These are phyloP conservation scores for Neurospora intermedia DNA, from an alignment of 495 filamentous ascomycete species.

Conservation along the genomic window DNA sequence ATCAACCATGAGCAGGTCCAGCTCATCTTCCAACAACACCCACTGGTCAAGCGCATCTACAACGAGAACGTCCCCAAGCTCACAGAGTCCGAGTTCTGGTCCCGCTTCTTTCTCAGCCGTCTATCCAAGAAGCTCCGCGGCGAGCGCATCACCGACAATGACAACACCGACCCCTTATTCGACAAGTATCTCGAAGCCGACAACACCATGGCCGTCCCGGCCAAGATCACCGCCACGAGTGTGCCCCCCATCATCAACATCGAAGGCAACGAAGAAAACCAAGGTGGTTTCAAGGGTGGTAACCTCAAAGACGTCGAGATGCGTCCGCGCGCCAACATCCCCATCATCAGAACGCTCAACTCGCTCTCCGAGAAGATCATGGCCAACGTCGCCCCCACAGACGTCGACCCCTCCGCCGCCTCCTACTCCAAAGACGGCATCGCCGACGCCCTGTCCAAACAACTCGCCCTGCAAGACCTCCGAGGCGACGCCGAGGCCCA, in stretches of 20 bases:
- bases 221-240: constrained; percentile 42
- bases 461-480: constrained; percentile 74
- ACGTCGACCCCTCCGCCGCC: constrained; percentile 37
- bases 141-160: constrained; percentile 65
- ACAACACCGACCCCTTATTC: constrained; percentile 61
- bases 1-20: constrained; percentile 88
- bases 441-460: constrained; percentile 64
- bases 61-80: constrained; percentile 86
- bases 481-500: constrained; percentile 59
- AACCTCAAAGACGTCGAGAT: constrained; percentile 83
- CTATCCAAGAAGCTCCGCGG: constrained; percentile 88
- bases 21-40: constrained; percentile 86
- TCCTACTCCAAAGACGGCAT: constrained; percentile 45
- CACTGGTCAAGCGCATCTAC: constrained; percentile 80
- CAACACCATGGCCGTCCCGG: constrained; percentile 42
- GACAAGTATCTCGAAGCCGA: constrained; percentile 73
- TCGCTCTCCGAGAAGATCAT: constrained; percentile 83
- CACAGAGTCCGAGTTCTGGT: constrained; percentile 76
- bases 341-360: constrained; percentile 76
- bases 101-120: constrained; percentile 78
- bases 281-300: constrained; percentile 53
- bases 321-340: constrained; percentile 49
- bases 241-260: constrained; percentile 86
- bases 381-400: constrained; percentile 68
- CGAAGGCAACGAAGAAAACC: constrained; percentile 86